Percentiles rank a stretch among this genome's conserved stretches.
phyloP scores from a whole-genome alignment of 164 flowering plant genomes.

The Platanus orientalis region DNA sequence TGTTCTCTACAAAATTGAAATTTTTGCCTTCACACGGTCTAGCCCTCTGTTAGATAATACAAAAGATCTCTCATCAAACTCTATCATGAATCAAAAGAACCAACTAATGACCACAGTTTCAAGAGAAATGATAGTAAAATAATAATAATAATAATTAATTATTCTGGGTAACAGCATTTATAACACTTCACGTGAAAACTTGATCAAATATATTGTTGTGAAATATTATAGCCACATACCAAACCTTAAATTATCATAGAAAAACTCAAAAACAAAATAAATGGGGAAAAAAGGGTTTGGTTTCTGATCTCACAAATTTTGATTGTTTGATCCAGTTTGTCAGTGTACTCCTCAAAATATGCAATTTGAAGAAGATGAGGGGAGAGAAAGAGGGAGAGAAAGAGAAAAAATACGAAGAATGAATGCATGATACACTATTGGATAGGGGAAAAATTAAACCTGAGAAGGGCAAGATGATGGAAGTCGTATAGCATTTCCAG shows the following conservation, averaged over 20 bases:
- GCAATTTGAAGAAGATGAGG: not conserved
- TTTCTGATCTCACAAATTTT: not conserved
- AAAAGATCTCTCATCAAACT: slow-evolving; percentile 11
- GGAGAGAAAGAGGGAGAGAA: not conserved
- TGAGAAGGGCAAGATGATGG: slow-evolving; percentile 72
- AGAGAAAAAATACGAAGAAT: too few species aligned
- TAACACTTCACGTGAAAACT: too few species aligned
- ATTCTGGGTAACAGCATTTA: too few species aligned
- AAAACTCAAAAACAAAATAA: too few species aligned
- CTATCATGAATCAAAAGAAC: not conserved
- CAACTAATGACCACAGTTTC: not conserved
- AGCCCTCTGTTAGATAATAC: slow-evolving; percentile 35
- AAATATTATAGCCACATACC: too few species aligned
- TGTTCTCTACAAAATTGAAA: slow-evolving; percentile 58
- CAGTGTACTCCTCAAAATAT: not conserved
- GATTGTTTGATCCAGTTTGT: not conserved
- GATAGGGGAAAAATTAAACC: slow-evolving; percentile 30
- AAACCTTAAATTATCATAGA: too few species aligned
- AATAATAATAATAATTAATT: not conserved
- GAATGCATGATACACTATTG: too few species aligned
- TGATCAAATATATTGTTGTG: too few species aligned
- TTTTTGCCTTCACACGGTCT: slow-evolving; percentile 63
- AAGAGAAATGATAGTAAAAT: not conserved
- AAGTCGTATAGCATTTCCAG: slow-evolving; percentile 55
- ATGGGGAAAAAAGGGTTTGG: too few species aligned